Conservation (phyloP, 148 eudicot species). For the Agrostemma githago region DNA sequence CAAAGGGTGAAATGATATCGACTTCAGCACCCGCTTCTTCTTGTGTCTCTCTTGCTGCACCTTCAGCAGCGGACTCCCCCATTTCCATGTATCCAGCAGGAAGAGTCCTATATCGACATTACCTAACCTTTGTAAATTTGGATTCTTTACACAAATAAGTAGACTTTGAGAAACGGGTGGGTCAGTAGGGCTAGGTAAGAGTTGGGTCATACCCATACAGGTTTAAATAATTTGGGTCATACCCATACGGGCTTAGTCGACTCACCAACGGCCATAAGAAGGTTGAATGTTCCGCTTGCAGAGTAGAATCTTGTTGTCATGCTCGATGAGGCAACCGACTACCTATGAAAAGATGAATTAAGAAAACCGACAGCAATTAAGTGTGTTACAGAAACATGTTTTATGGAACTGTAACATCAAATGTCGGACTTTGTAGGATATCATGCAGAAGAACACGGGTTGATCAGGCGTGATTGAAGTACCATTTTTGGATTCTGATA, state of each 20-base stretch:
- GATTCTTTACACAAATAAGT: not conserved
- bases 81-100: conserved; percentile 99
- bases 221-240: not conserved
- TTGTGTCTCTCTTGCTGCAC: conserved; percentile 85
- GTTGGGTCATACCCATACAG: not conserved
- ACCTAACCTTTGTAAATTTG: conserved; percentile 11
- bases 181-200: not conserved
- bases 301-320: conserved; percentile 78
- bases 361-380: conserved; percentile 1
- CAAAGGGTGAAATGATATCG: conserved; percentile 73
- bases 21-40: conserved; percentile 97
- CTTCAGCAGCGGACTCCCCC: conserved; percentile 95
- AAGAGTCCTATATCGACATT: conserved; percentile 62
- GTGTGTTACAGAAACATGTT: not conserved
- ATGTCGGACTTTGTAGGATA: not conserved
- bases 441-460: not conserved
- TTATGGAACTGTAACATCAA: not conserved
- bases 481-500: conserved; percentile 99
- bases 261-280: conserved; percentile 91
- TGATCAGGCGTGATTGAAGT: conserved; percentile 3
- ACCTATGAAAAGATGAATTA: conserved; percentile 45
- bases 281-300: conserved; percentile 95
- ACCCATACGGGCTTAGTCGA: not conserved
- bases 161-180: not conserved
- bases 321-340: conserved; percentile 95